Evolutionary conservation across 2,329 filamentous ascomycete species (phyloP), one percentile per base, ranked within the genome.

Genomic region (Colletotrichum sp.): DNA sequence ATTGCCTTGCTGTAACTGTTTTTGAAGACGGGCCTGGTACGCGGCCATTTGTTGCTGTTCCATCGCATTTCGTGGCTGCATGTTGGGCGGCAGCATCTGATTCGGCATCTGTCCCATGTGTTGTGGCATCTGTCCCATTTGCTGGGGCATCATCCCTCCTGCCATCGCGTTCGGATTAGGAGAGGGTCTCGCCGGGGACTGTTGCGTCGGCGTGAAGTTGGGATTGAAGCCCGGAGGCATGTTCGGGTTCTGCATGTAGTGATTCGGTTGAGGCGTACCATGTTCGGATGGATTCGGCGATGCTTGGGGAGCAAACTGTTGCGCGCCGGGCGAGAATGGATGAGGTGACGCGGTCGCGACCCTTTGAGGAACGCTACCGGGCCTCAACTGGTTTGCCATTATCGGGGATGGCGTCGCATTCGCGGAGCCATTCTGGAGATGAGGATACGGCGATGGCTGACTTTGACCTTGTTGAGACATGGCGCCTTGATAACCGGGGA

Each of bases 381-480:
- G 90, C 77, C 92, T 91, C 83, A 93, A 88, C 81, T 98, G 96
- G 82, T 94, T 96, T 77, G 92, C 92, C 92, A 98, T 96, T 77
- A 98, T 96, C 32, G 97, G 97, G 8, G 97, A 99, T 13, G 96
- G 96, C 52, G 95, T 98, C 77, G 95, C 94, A 84, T 96, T 97
- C 67, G 92, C 90, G 5, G 95, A 96, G 67, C 93, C 93, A 81
- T 94, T 94, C 81, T 95, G 94, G 71, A 98, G 90, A 86, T 98
- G 96, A 77, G 95, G 92, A 83, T 96, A 98, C 72, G 92, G 92
- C 75, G 90, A 92, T 21, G 92, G 92, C 81, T 94, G 93, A 57
- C 88, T 87, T 67, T 92, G 90, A 78, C 91, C 91, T 82, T 91
- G 91, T 81, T 90, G 90, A 65, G 89, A 88, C 83, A 93, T 92